These are phyloP conservation scores for Penicillium sp. DNA, from an alignment of 2,329 filamentous ascomycete genomes.

Conservation along the genomic window DNA sequence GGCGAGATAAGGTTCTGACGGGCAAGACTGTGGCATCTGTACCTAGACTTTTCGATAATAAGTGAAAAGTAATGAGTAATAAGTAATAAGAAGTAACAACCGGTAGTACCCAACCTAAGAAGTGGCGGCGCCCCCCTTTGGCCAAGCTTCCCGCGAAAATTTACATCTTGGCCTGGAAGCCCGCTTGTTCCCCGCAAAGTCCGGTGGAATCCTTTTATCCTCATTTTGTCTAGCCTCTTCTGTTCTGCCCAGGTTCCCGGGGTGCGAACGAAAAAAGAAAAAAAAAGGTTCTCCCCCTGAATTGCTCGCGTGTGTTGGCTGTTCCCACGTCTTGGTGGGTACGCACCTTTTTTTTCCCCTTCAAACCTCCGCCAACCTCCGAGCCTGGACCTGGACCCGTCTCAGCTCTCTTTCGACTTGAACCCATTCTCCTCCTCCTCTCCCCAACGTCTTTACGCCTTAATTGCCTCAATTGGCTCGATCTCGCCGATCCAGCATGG, in stretches of 20 bases:
- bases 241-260: neutral
- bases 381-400: constrained; percentile 1
- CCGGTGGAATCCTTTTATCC: constrained; percentile 7
- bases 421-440: neutral
- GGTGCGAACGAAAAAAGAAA: neutral
- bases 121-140: constrained; percentile 7
- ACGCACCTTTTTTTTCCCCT: constrained; percentile 21
- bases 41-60: too few relatives aligned
- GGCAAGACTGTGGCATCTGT: constrained; percentile 1
- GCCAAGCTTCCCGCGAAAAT: constrained; percentile 30
- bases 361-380: constrained; percentile 21
- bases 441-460: neutral
- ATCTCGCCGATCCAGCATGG: constrained; percentile 26
- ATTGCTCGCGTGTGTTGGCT: constrained; percentile 21
- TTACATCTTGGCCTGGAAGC: constrained; percentile 16
- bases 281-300: constrained; percentile 15
- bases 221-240: constrained; percentile 17
- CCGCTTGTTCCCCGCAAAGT: constrained; percentile 23
- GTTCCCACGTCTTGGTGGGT: constrained; percentile 23
- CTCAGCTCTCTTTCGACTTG: constrained; percentile 7
- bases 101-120: too few relatives aligned
- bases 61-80: too few relatives aligned
- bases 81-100: too few relatives aligned
- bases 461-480: constrained; percentile 6
- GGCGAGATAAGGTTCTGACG: constrained; percentile 2